phyloP scores from a whole-genome alignment of 208 protist species.

The Trypanosoma cruzi region DNA sequence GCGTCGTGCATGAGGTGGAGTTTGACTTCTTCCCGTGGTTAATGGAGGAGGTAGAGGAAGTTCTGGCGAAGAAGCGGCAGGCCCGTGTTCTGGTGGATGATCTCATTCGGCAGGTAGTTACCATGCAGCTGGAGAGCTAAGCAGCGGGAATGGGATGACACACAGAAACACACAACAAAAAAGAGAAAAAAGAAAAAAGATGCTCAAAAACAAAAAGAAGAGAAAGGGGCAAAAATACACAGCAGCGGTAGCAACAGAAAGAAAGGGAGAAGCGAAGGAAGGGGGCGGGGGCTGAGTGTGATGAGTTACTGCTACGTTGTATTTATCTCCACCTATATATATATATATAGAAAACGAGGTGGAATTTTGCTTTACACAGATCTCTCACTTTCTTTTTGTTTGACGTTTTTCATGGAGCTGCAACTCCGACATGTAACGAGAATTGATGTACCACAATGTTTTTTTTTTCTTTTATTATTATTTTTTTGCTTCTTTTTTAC shows the following conservation, averaged over 20 bases:
- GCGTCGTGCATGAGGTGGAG: conserved; percentile 94
- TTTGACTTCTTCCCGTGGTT: conserved; percentile 96
- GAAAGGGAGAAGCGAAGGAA: background rate
- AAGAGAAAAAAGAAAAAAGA: conserved; percentile 1
- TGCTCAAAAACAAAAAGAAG: background rate
- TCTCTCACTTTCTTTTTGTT: too few relatives aligned
- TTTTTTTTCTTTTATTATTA: conserved; percentile 14
- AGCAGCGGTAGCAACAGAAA: background rate
- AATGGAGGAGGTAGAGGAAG: conserved; percentile 74
- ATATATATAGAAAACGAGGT: background rate
- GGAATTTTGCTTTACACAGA: background rate
- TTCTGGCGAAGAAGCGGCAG: conserved; percentile 85
- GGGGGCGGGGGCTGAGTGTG: background rate
- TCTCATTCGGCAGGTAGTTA: conserved; percentile 84
- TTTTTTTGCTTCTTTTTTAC: conserved; percentile 14
- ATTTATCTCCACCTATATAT: background rate
- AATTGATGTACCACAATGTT: conserved; percentile 15
- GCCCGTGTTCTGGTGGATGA: conserved; percentile 81
- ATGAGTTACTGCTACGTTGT: background rate
- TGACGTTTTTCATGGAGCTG: conserved; percentile 1
- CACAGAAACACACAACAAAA: conserved; percentile 3
- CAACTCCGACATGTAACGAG: conserved; percentile 7
- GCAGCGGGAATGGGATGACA: conserved; percentile 7
- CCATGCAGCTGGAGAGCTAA: conserved; percentile 42
- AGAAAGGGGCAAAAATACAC: background rate